A percentile compares a stretch with the other conserved stretches of the same genome.
These are phyloP conservation scores for Caloboletus firmus DNA, from an alignment of 1,284 basidiomycete genomes.

Conservation along the genomic window DNA sequence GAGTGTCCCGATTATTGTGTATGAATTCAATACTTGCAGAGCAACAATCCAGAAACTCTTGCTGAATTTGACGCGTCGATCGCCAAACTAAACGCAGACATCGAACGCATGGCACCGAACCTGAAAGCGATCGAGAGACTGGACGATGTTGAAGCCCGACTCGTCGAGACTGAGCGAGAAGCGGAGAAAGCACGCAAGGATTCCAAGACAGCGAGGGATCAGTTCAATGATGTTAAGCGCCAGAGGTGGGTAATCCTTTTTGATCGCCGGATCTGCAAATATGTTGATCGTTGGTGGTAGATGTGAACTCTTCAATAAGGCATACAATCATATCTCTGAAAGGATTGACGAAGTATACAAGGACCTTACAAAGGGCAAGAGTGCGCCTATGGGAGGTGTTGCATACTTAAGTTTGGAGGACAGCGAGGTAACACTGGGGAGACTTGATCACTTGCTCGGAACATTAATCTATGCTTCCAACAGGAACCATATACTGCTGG, in stretches of 20 bases:
- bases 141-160: constrained; percentile 87
- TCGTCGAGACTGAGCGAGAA: constrained; percentile 72
- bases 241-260: constrained; percentile 53
- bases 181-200: constrained; percentile 80
- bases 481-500: constrained; percentile 95
- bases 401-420: constrained; percentile 97
- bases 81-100: constrained; percentile 72
- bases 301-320: constrained; percentile 91
- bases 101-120: constrained; percentile 95
- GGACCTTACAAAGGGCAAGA: constrained; percentile 93
- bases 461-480: constrained; percentile 6
- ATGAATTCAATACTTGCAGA: constrained; percentile 41
- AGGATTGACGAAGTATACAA: constrained; percentile 97
- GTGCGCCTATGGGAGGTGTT: constrained; percentile 91
- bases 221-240: constrained; percentile 87
- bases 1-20: background rate
- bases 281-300: constrained; percentile 26
- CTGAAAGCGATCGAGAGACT: constrained; percentile 94
- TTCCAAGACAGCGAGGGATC: constrained; percentile 85
- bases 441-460: background rate
- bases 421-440: constrained; percentile 67
- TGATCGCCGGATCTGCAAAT: background rate
- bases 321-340: constrained; percentile 94
- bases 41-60: constrained; percentile 65
- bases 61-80: constrained; percentile 81